Conservation (phyloP, 371 early-diverging fungal genomes). For the Amoeboaphelidium protococcarum region DNA sequence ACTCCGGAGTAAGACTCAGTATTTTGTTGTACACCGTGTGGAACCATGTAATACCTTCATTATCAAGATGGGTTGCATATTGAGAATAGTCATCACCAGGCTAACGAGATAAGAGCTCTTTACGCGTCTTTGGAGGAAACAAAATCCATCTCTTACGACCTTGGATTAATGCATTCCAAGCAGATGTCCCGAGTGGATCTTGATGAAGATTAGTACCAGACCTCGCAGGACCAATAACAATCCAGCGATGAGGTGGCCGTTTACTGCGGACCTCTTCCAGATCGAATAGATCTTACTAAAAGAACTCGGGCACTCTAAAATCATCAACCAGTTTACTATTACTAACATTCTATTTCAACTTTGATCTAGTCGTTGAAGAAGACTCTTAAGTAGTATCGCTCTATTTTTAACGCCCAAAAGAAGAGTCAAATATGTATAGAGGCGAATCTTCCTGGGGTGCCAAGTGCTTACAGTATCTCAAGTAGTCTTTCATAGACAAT, state of each 20-base stretch:
- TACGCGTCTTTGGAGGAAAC: constrained; percentile 27
- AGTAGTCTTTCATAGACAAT: no score
- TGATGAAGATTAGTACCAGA: constrained; percentile 21
- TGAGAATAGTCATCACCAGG: constrained; percentile 6
- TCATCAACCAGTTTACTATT: constrained; percentile 31
- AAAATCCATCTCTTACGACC: constrained; percentile 42
- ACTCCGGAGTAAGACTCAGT: constrained; percentile 3
- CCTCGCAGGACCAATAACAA: constrained; percentile 30
- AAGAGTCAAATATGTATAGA: constrained; percentile 49
- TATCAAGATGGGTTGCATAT: constrained; percentile 19
- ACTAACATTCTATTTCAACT: no score
- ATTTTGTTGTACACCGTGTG: constrained; percentile 34
- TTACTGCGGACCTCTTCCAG: constrained; percentile 26
- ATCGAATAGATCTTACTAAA: constrained; percentile 41
- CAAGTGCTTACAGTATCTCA: no score
- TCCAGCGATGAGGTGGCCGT: constrained; percentile 36
- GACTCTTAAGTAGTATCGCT: constrained; percentile 8
- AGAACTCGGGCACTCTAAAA: constrained; percentile 37
- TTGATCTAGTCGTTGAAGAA: no score
- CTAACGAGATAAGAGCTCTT: constrained; percentile 1
- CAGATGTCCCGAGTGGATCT: constrained; percentile 21
- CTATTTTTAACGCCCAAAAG: constrained; percentile 20
- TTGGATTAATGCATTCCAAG: constrained; percentile 30
- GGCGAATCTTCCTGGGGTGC: constrained; percentile 42
- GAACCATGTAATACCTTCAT: constrained; percentile 54